Conservation (phyloP, 441 rosid genomes). For the Eutrema salsugineum region DNA sequence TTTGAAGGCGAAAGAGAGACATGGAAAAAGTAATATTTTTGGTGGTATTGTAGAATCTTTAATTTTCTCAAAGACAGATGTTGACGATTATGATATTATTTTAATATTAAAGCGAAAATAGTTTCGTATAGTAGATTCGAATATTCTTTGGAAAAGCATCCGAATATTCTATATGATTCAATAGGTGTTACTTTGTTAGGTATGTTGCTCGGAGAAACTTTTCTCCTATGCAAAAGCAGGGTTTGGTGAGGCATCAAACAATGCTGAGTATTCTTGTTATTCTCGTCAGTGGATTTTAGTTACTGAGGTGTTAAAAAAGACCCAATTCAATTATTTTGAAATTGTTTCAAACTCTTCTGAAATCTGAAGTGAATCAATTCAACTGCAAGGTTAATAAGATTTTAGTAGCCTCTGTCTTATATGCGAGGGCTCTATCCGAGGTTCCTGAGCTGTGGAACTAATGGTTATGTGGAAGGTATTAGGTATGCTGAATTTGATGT, state of each 20-base stretch:
- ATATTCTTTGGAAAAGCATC: not conserved
- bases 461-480: no score
- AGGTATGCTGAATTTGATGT: no score
- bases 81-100: slow-evolving; percentile 14
- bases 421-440: no score
- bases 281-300: not conserved
- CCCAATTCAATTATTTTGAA: not conserved
- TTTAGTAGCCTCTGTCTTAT: no score
- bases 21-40: slow-evolving; percentile 21
- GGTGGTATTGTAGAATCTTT: slow-evolving; percentile 22
- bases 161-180: not conserved
- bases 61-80: not conserved
- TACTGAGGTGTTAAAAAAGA: not conserved
- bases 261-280: not conserved
- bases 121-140: not conserved
- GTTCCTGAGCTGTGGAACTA: no score
- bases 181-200: no score
- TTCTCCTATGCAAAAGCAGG: not conserved
- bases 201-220: no score
- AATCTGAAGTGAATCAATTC: no score
- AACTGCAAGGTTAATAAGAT: no score
- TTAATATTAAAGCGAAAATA: not conserved
- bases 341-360: no score
- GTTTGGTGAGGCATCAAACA: not conserved
- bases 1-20: not conserved